phyloP scores from a whole-genome alignment of 306 rosid species.

The Geum urbanum region DNA sequence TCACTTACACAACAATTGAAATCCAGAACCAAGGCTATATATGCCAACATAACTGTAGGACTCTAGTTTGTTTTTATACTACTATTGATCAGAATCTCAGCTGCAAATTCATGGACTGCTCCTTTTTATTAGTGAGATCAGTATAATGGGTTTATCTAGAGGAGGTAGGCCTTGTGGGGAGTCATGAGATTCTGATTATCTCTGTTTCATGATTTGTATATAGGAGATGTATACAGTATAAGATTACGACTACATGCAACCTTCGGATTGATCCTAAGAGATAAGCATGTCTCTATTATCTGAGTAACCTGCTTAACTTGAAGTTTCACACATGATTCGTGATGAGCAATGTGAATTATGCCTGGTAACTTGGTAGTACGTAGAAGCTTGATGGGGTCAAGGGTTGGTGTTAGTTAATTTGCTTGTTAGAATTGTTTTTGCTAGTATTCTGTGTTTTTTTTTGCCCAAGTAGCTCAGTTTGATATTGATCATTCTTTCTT shows the following conservation, averaged over 20 bases:
- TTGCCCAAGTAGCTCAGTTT: no score
- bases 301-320: conserved; percentile 12
- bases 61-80: background rate
- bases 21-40: background rate
- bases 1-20: no score
- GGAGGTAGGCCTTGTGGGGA: background rate
- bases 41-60: no score
- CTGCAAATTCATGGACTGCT: conserved; percentile 19
- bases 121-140: conserved; percentile 16
- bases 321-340: background rate
- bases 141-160: conserved; percentile 12
- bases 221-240: conserved; percentile 24
- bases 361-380: no score
- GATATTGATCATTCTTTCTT: no score
- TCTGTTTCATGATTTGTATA: conserved; percentile 18
- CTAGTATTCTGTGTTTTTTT: no score
- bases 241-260: conserved; percentile 26
- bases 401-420: no score
- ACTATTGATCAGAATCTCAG: background rate
- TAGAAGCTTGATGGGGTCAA: no score
- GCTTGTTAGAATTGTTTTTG: no score
- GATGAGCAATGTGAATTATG: no score
- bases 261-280: conserved; percentile 35
- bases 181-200: conserved; percentile 15
- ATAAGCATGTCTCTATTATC: conserved; percentile 24